Conservation (phyloP, 768 basidiomycete genomes). For the Cantharellus anzutake region DNA sequence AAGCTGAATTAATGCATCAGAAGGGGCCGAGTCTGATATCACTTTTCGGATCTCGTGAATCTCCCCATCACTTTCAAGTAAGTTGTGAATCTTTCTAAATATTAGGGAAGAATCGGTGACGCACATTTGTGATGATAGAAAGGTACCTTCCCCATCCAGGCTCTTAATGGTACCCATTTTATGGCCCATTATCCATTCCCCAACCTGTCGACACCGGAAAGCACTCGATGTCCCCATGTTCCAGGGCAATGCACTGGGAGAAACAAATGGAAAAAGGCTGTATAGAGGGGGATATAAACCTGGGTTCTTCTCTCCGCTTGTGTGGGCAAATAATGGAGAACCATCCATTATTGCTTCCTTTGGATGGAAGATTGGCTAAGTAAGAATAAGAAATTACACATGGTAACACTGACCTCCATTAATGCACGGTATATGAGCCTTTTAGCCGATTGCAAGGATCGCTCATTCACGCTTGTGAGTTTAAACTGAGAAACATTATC, state of each 20-base stretch:
- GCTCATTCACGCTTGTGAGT: background rate
- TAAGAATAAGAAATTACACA: background rate
- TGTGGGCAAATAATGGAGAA: background rate
- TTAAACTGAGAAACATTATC: background rate
- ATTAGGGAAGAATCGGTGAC: too few species aligned
- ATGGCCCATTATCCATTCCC: background rate
- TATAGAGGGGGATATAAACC: background rate
- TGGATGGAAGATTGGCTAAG: background rate
- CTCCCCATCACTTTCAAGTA: too few species aligned
- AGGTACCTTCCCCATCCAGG: background rate
- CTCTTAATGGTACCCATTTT: background rate
- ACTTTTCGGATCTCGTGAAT: too few species aligned
- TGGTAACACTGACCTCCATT: background rate
- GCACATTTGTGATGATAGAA: background rate
- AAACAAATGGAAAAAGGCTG: background rate
- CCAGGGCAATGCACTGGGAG: background rate
- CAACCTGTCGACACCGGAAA: background rate
- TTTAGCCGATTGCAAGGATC: too few species aligned
- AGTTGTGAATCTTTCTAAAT: too few species aligned
- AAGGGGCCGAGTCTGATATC: too few species aligned
- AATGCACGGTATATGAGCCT: background rate
- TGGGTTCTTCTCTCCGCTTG: background rate
- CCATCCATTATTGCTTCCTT: background rate
- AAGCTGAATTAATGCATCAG: too few species aligned
- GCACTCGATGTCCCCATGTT: background rate